Percentiles rank a stretch among this genome's conserved stretches.
Conservation (phyloP, 768 basidiomycete species). For the Dentipellis sp. region DNA sequence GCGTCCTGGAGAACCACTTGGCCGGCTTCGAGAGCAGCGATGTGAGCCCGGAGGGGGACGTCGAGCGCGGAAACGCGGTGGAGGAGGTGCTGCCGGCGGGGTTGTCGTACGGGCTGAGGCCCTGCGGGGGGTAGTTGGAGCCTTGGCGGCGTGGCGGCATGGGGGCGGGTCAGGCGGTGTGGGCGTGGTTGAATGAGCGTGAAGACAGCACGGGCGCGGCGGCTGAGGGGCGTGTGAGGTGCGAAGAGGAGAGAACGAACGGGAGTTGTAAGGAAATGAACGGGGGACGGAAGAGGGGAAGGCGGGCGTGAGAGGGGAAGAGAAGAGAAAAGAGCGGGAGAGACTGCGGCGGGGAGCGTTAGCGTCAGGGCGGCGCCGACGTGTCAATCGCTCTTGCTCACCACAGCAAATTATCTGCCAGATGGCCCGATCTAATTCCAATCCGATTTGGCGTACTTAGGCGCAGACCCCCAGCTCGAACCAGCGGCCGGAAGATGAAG, state of each 20-base stretch:
- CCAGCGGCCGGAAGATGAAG: too few species aligned
- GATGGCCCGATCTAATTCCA: too few species aligned
- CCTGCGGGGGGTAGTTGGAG: slow-evolving; percentile 1
- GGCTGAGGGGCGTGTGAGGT: too few species aligned
- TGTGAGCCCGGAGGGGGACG: slow-evolving; percentile 59
- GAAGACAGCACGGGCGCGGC: not conserved
- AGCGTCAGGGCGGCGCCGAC: too few species aligned
- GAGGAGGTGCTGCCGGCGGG: slow-evolving; percentile 3
- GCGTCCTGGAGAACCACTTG: slow-evolving; percentile 47
- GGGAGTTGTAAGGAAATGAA: too few species aligned
- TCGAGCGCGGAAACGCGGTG: slow-evolving; percentile 37
- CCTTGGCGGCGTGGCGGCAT: slow-evolving; percentile 14
- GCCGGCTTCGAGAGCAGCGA: slow-evolving; percentile 59
- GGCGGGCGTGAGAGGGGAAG: not conserved
- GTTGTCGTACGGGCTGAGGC: slow-evolving; percentile 14
- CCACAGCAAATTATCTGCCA: too few species aligned
- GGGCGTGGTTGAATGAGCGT: not conserved
- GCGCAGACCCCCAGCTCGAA: too few species aligned
- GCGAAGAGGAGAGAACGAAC: too few species aligned
- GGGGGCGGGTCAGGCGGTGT: not conserved
- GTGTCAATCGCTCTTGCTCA: too few species aligned
- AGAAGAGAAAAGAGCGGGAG: not conserved
- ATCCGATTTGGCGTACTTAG: too few species aligned
- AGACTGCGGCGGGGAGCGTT: too few species aligned
- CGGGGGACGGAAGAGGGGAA: not conserved